Evolutionary conservation across 306 rosid genomes (phyloP), one percentile per base, ranked within the genome.

Genomic region (Comarum palustre): DNA sequence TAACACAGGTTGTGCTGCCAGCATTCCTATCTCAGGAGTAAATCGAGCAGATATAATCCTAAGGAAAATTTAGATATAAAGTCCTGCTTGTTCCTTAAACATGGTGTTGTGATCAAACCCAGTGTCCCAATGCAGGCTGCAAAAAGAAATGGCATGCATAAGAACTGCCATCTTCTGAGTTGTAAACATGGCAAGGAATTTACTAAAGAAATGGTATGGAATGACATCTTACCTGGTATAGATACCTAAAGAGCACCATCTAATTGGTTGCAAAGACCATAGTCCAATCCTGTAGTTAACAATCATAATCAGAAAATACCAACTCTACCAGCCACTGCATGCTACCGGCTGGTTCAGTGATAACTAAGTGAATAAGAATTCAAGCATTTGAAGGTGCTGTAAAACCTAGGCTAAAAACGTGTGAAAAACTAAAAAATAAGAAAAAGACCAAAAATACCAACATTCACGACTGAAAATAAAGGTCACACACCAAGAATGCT

Each of bases 221-320:
- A 41, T 25, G 7, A 3, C 38, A 71, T 41, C 72, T 74, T 71
- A 72, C 81, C 77, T 71, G 68, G 38, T 14, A n/a, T 42, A 60
- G 42, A 71, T 51, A 62, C 17, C 22, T 59, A 69, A 20, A 41
- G 73, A 54, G 43, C 27, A 73, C 52, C 66, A 74, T 75, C 69
- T 63, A 73, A 75, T 36, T 39, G 52, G 84, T 83, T 73, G 79
- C 76, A 68, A 75, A 52, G 80, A 83, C 79, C 81, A 74, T 67
- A 67, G 50, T 79, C 79, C 87, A 79, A 80, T 57, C 75, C 95
- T 89, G 88, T 85, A 72, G 68, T 63, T 83, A 80, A 84, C 75
- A 75, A 72, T 43, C 63, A 79, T 78, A 66, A 89, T 71, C 71
- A 81, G 75, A 83, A 74, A 83, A 27, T 43, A 77, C 79, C 76